Evolutionary conservation across 495 filamentous ascomycete genomes (phyloP).

Genomic region (Cryomyces antarcticus): DNA sequence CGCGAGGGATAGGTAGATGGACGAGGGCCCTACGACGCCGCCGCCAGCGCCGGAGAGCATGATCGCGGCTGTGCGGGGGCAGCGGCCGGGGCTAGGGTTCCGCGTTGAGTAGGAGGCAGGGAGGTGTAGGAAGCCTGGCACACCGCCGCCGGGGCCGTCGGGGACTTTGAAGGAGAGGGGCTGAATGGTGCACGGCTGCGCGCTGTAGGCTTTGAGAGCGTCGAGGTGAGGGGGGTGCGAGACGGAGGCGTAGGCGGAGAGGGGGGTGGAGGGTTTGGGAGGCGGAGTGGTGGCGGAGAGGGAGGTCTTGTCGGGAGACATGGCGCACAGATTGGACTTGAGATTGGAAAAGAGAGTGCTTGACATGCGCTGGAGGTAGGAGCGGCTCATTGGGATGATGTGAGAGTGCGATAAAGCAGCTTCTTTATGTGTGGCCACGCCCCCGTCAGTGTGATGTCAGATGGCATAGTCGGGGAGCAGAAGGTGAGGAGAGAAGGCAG

Average conservation of each 20-base stretch:
- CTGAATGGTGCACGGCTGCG: not conserved
- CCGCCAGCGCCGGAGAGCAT: slow-evolving; percentile 26
- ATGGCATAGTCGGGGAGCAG: no score
- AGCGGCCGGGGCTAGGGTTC: not conserved
- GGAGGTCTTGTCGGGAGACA: not conserved
- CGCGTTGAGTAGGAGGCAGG: not conserved
- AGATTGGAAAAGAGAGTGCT: no score
- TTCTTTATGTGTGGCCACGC: no score
- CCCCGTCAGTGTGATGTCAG: no score
- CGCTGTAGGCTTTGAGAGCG: not conserved
- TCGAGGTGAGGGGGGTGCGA: not conserved
- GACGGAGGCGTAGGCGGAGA: slow-evolving; percentile 1
- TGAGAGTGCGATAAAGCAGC: no score
- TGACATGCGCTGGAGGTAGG: no score
- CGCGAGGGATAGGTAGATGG: slow-evolving; percentile 23
- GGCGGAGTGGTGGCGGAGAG: not conserved
- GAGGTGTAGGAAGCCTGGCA: slow-evolving; percentile 4
- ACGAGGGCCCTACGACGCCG: slow-evolving; percentile 23
- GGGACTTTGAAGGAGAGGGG: slow-evolving; percentile 3
- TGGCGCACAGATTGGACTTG: no score
- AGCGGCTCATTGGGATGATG: no score
- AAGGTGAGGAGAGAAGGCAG: no score
- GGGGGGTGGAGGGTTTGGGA: not conserved
- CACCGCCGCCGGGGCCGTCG: slow-evolving; percentile 2
- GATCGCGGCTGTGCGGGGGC: slow-evolving; percentile 16